A percentile compares a stretch with the other conserved stretches of the same genome.
These are phyloP conservation scores for Colletotrichum spaethianum DNA, from an alignment of 2,329 filamentous ascomycete species.

Conservation along the genomic window DNA sequence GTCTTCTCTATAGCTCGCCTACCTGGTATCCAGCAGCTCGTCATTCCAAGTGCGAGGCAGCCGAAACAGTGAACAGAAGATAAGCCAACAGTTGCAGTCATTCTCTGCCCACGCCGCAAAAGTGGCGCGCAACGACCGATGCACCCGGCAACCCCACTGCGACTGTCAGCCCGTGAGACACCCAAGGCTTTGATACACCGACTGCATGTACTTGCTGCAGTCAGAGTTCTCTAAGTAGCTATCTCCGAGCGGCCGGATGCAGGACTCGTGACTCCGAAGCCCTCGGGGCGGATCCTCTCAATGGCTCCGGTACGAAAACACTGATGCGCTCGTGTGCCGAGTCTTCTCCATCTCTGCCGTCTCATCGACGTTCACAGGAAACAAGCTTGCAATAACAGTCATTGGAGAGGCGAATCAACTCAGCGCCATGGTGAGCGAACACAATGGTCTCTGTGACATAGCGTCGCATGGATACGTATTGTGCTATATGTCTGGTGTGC, in stretches of 20 bases:
- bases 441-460: background rate
- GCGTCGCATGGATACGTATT: background rate
- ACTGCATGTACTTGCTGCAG: constrained; percentile 40
- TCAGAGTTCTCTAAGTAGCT: constrained; percentile 39
- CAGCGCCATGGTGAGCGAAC: background rate
- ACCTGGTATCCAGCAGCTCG: background rate
- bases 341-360: background rate
- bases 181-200: constrained; percentile 36
- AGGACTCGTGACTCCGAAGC: constrained; percentile 36
- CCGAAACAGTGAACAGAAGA: background rate
- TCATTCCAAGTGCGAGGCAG: background rate
- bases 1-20: background rate
- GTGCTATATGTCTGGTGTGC: background rate
- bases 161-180: constrained; percentile 39
- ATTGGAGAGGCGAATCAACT: background rate
- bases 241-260: constrained; percentile 42
- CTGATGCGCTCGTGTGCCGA: constrained; percentile 8
- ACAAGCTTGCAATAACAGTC: background rate
- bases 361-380: constrained; percentile 23
- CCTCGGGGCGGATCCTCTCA: constrained; percentile 27
- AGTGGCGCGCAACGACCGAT: constrained; percentile 31
- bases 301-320: constrained; percentile 30
- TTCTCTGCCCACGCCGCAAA: constrained; percentile 9
- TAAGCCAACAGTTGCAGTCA: background rate
- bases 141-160: constrained; percentile 33